phyloP scores from a whole-genome alignment of 306 rosid genomes.

The Luffa aegyptiaca region DNA sequence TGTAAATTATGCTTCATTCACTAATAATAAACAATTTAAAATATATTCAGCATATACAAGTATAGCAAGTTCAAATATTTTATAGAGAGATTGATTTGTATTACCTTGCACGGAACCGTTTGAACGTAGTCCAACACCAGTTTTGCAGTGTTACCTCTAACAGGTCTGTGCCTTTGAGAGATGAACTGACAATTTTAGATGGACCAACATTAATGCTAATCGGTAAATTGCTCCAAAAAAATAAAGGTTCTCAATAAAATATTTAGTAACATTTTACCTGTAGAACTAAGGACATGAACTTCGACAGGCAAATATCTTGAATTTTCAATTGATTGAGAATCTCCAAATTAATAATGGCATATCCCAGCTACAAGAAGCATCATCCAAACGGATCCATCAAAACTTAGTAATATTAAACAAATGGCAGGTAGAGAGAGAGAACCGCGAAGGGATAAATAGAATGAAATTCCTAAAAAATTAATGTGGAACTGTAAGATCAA shows the following conservation, averaged over 20 bases:
- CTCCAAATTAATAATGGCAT: slow-evolving; percentile 64
- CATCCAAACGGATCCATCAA: slow-evolving; percentile 6
- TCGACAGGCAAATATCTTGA: slow-evolving; percentile 50
- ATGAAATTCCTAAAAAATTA: neutral
- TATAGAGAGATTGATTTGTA: slow-evolving; percentile 3
- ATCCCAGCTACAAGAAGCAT: slow-evolving; percentile 62
- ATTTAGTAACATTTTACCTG: slow-evolving; percentile 45
- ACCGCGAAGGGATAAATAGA: slow-evolving; percentile 1
- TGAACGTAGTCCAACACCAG: slow-evolving; percentile 54
- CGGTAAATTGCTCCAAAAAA: neutral
- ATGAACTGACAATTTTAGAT: slow-evolving; percentile 47
- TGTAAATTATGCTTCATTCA: neutral
- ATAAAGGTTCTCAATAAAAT: neutral
- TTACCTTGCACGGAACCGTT: slow-evolving; percentile 75
- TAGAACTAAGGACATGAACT: slow-evolving; percentile 51
- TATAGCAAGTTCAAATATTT: neutral
- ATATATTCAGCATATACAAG: neutral
- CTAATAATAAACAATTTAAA: neutral
- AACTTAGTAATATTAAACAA: neutral
- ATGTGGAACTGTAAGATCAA: neutral
- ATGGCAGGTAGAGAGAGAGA: neutral
- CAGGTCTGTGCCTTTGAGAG: slow-evolving; percentile 77
- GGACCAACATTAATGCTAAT: slow-evolving; percentile 7
- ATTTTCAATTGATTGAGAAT: slow-evolving; percentile 40
- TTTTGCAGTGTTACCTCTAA: slow-evolving; percentile 67